Evolutionary conservation across 1,139 yeast species (phyloP).

Genomic region (Yamadazyma taylorii): DNA sequence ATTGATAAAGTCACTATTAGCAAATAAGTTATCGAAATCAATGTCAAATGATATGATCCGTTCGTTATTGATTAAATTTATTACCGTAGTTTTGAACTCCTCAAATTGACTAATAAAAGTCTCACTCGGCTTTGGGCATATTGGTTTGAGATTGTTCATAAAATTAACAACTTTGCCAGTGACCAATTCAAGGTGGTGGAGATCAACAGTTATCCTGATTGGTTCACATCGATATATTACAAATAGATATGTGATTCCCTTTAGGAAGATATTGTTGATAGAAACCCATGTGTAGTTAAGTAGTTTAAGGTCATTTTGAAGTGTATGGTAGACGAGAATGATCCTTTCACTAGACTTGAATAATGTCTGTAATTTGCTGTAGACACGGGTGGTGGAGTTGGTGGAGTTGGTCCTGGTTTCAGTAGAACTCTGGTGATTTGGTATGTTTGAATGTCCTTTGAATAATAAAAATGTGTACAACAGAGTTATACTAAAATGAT

Average conservation of each 20-base stretch:
- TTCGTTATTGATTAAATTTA: slow-evolving; percentile 8
- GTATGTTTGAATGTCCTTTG: background rate
- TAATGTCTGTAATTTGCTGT: slow-evolving; percentile 3
- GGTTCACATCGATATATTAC: slow-evolving; percentile 67
- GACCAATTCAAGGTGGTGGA: background rate
- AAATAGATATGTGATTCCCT: slow-evolving; percentile 78
- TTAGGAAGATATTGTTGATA: slow-evolving; percentile 81
- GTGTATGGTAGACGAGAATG: slow-evolving; percentile 7
- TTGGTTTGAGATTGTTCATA: slow-evolving; percentile 6
- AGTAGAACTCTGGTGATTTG: background rate
- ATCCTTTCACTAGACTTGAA: slow-evolving; percentile 8
- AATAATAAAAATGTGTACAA: slow-evolving; percentile 61
- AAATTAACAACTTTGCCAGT: slow-evolving; percentile 3
- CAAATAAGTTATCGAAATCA: slow-evolving; percentile 8
- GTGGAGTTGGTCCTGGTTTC: no score
- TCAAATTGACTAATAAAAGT: slow-evolving; percentile 7
- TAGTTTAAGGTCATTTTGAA: slow-evolving; percentile 9
- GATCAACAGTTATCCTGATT: slow-evolving; percentile 27
- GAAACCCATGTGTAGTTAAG: slow-evolving; percentile 88
- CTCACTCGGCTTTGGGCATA: slow-evolving; percentile 10
- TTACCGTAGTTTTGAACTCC: slow-evolving; percentile 5
- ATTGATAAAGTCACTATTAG: slow-evolving; percentile 11
- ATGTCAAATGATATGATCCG: slow-evolving; percentile 1
- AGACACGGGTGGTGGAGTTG: no score
- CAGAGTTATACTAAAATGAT: slow-evolving; percentile 67